A percentile compares a stretch with the other conserved stretches of the same genome.
phyloP scores from a whole-genome alignment of 331 rosid genomes.

The Rosa hybrid region DNA sequence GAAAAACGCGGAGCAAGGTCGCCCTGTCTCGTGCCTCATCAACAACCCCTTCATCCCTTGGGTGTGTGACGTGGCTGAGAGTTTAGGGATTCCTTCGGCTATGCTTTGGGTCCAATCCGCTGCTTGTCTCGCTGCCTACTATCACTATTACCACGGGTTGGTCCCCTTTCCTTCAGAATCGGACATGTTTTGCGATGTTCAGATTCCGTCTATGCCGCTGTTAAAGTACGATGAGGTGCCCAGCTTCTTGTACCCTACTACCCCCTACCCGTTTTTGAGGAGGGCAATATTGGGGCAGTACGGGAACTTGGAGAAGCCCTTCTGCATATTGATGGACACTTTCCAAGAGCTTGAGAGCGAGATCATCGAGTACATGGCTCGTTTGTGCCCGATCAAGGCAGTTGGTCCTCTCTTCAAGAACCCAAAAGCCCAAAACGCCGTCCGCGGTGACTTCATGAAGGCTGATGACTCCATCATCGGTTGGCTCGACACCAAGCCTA shows the following conservation, averaged over 20 bases:
- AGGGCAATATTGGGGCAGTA: slow-evolving; percentile 53
- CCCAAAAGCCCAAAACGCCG: slow-evolving; percentile 15
- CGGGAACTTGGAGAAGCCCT: slow-evolving; percentile 44
- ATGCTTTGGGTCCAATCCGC: slow-evolving; percentile 72
- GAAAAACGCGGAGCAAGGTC: slow-evolving; percentile 30
- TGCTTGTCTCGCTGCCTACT: slow-evolving; percentile 56
- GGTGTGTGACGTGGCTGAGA: slow-evolving; percentile 62
- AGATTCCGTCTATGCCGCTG: slow-evolving; percentile 42
- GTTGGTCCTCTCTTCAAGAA: slow-evolving; percentile 70
- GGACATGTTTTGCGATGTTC: slow-evolving; percentile 35
- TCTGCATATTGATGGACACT: slow-evolving; percentile 63
- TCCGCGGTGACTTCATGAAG: slow-evolving; percentile 52
- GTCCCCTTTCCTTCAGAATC: slow-evolving; percentile 64
- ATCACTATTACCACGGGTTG: slow-evolving; percentile 38
- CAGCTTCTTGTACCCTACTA: slow-evolving; percentile 48
- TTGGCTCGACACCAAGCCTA: slow-evolving; percentile 57
- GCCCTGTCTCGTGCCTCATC: slow-evolving; percentile 53
- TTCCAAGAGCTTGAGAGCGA: slow-evolving; percentile 66
- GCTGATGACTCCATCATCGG: slow-evolving; percentile 44
- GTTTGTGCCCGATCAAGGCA: slow-evolving; percentile 28
- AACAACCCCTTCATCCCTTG: slow-evolving; percentile 87
- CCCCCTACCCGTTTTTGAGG: slow-evolving; percentile 27
- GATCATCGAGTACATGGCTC: slow-evolving; percentile 30
- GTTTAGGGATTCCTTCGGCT: slow-evolving; percentile 47
- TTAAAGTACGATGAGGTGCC: slow-evolving; percentile 63